A percentile compares a stretch with the other conserved stretches of the same genome.
Conservation (phyloP, 2,329 filamentous ascomycete genomes). For the Microcera coccophila region DNA sequence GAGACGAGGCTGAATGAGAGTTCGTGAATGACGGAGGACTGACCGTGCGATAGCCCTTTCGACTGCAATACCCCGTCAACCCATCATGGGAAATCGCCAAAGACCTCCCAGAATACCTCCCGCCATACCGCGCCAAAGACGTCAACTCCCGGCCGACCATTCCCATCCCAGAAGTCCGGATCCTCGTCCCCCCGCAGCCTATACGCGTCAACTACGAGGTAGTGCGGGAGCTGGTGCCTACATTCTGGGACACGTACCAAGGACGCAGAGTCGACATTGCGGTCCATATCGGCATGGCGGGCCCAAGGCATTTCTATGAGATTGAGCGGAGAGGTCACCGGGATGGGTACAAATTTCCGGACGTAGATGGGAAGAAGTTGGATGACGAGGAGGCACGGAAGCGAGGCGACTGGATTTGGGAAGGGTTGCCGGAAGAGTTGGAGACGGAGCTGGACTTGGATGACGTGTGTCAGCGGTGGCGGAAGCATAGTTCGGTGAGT, state of each 20-base stretch:
- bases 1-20: background rate
- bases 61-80: conserved; percentile 66
- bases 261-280: conserved; percentile 56
- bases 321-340: conserved; percentile 68
- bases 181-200: conserved; percentile 62
- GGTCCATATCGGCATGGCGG: conserved; percentile 78
- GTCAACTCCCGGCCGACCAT: conserved; percentile 21
- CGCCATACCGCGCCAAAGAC: conserved; percentile 45
- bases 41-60: conserved; percentile 61
- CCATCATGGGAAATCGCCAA: conserved; percentile 77
- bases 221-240: conserved; percentile 61
- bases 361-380: conserved; percentile 62
- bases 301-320: conserved; percentile 60
- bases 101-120: conserved; percentile 62
- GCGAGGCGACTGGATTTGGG: conserved; percentile 50
- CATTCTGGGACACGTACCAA: conserved; percentile 50
- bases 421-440: conserved; percentile 53
- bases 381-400: conserved; percentile 52
- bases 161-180: conserved; percentile 48
- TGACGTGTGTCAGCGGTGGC: conserved; percentile 56
- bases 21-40: conserved; percentile 8
- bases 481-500: conserved; percentile 46
- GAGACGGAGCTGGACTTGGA: conserved; percentile 54
- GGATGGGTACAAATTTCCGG: conserved; percentile 65
- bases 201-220: conserved; percentile 68